phyloP scores from a whole-genome alignment of 2,329 filamentous ascomycete genomes.

The Aspergillus novoparasiticus region DNA sequence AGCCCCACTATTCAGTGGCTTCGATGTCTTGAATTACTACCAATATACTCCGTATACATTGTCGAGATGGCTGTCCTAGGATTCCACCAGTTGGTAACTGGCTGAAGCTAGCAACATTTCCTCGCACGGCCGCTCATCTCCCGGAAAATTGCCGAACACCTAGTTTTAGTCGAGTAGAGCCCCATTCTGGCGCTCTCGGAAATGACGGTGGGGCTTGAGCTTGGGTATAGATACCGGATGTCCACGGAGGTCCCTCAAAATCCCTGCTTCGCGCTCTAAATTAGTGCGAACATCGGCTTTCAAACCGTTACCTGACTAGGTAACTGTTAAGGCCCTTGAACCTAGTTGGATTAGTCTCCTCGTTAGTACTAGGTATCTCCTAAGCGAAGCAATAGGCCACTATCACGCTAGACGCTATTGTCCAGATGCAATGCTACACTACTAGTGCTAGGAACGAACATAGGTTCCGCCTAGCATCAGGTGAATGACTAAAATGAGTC shows the following conservation, averaged over 20 bases:
- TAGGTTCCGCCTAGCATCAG: neutral
- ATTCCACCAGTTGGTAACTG: too few species aligned
- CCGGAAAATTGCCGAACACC: neutral
- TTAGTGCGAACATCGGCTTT: neutral
- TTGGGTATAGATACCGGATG: neutral
- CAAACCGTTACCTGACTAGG: neutral
- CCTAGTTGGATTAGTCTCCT: neutral
- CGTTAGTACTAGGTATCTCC: neutral
- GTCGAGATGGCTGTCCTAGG: too few species aligned
- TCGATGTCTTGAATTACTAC: too few species aligned
- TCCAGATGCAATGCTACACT: neutral
- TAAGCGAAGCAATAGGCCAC: neutral
- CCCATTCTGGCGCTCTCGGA: neutral
- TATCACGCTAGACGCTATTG: neutral
- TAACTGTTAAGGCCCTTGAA: neutral
- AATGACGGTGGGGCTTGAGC: neutral
- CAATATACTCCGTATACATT: too few species aligned
- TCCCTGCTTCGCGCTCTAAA: neutral
- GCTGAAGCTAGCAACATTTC: neutral
- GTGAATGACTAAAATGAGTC: neutral
- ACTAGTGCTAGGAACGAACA: neutral
- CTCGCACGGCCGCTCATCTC: neutral
- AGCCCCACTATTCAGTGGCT: too few species aligned
- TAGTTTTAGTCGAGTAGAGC: neutral
- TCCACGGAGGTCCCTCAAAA: neutral